These are phyloP conservation scores for Penicillium verhagenii DNA, from an alignment of 495 filamentous ascomycete species.

Conservation along the genomic window DNA sequence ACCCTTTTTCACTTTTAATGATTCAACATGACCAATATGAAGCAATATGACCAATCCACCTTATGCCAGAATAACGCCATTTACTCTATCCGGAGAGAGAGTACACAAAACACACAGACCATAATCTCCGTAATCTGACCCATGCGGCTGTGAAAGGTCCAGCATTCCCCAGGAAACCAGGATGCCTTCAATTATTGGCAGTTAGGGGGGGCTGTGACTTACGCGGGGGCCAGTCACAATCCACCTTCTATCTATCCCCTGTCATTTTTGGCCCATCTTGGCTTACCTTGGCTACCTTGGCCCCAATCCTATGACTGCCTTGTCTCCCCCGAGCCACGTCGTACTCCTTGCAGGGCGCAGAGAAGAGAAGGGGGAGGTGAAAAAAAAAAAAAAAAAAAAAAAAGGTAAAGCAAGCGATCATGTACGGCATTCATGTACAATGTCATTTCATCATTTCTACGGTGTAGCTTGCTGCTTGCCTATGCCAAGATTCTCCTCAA, in stretches of 20 bases:
- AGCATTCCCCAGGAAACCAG: slow-evolving; percentile 7
- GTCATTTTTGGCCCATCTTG: too few relatives aligned
- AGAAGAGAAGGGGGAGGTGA: background rate
- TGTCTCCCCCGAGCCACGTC: background rate
- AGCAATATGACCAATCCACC: background rate
- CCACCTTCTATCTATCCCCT: background rate
- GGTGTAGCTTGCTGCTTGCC: too few relatives aligned
- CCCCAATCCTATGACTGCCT: background rate
- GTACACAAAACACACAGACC: background rate
- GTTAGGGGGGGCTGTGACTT: slow-evolving; percentile 2
- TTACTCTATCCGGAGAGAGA: background rate
- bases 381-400: background rate
- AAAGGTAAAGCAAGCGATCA: too few relatives aligned
- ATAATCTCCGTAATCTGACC: background rate
- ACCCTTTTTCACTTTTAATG: too few relatives aligned
- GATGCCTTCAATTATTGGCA: background rate
- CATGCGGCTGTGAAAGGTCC: background rate
- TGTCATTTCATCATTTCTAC: too few relatives aligned
- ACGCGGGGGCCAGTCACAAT: background rate
- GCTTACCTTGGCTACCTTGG: background rate
- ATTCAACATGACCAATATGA: background rate
- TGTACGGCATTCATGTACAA: too few relatives aligned
- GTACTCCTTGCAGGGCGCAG: background rate
- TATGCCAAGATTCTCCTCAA: background rate
- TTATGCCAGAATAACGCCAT: background rate